Evolutionary conservation across 805 yeast species (phyloP).

Genomic region (Wickerhamomyces mucosus): DNA sequence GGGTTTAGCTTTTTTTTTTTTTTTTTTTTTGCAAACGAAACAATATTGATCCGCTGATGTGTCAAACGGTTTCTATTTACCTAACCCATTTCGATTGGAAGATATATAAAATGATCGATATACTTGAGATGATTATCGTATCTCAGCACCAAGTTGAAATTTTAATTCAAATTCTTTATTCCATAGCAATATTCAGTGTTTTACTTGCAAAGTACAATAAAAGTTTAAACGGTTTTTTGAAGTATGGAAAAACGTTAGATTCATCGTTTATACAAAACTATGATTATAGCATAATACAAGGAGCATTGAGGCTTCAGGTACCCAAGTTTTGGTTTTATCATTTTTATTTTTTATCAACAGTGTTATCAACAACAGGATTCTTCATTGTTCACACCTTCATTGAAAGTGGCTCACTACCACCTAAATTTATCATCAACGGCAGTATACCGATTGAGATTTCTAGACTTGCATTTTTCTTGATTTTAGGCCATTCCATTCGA

Average conservation of each 20-base stretch:
- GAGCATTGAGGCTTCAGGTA: constrained; percentile 31
- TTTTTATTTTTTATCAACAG: constrained; percentile 42
- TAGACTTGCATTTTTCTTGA: constrained; percentile 15
- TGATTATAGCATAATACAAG: constrained; percentile 1
- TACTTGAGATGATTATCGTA: too few relatives aligned
- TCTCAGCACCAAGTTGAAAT: too few relatives aligned
- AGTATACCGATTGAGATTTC: constrained; percentile 16
- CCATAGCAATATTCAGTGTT: constrained; percentile 12
- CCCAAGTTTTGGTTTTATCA: constrained; percentile 59
- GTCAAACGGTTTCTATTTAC: too few relatives aligned
- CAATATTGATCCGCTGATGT: too few relatives aligned
- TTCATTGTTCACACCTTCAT: constrained; percentile 7
- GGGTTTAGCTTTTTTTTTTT: too few relatives aligned
- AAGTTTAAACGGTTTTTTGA: constrained; percentile 26
- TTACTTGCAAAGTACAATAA: constrained; percentile 24
- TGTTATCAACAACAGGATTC: constrained; percentile 20
- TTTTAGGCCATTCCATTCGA: constrained; percentile 43
- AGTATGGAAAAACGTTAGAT: constrained; percentile 35
- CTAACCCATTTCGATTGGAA: too few relatives aligned
- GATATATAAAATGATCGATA: too few relatives aligned
- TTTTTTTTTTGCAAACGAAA: too few relatives aligned
- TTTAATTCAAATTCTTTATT: constrained; percentile 5
- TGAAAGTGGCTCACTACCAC: constrained; percentile 2
- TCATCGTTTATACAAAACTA: neutral
- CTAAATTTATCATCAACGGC: constrained; percentile 3